Evolutionary conservation across 306 rosid species (phyloP).

Genomic region (Ammopiptanthus mongolicus): DNA sequence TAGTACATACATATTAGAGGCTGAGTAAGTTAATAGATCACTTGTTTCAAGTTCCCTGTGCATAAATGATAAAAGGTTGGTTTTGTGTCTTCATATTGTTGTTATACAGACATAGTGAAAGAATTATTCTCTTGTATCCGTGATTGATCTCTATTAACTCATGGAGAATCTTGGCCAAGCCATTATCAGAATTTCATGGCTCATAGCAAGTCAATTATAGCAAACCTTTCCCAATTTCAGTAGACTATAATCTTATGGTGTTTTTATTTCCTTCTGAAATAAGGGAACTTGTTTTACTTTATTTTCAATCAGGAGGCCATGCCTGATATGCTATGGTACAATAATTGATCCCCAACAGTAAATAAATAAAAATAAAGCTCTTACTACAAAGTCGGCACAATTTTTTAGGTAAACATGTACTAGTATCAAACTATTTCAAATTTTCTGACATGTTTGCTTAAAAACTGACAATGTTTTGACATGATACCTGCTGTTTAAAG

Average conservation of each 20-base stretch:
- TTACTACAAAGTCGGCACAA: constrained; percentile 5
- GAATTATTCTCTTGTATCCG: background rate
- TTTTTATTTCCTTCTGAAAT: constrained; percentile 8
- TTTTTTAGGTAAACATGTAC: constrained; percentile 9
- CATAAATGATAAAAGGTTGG: background rate
- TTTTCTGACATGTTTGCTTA: constrained; percentile 42
- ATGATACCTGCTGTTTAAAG: constrained; percentile 30
- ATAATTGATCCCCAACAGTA: constrained; percentile 18
- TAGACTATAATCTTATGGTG: background rate
- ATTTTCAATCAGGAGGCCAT: constrained; percentile 13
- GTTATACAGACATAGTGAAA: background rate
- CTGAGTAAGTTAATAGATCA: background rate
- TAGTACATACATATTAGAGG: background rate
- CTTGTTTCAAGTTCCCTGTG: background rate
- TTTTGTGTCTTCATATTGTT: constrained; percentile 16
- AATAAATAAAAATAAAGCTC: background rate
- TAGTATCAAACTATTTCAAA: background rate
- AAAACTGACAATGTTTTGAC: constrained; percentile 36
- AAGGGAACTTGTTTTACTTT: background rate
- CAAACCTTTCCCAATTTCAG: constrained; percentile 14
- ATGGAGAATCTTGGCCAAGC: background rate
- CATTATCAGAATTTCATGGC: constrained; percentile 3
- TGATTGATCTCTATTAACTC: background rate
- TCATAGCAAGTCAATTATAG: background rate
- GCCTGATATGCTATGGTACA: constrained; percentile 12